phyloP scores from a whole-genome alignment of 495 filamentous ascomycete species.

The Neurospora pannonica region DNA sequence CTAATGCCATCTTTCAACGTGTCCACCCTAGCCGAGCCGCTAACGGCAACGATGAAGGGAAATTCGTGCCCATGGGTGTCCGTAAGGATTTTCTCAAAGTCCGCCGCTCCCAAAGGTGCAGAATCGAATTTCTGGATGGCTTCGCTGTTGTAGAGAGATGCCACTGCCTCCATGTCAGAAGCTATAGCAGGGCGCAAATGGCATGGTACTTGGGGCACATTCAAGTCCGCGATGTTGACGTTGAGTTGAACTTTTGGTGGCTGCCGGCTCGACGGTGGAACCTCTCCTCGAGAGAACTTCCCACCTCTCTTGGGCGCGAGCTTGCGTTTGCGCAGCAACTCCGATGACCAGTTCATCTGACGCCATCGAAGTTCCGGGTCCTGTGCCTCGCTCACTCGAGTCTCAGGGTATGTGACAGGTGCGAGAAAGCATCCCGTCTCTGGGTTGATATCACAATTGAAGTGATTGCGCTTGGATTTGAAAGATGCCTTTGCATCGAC shows the following conservation, averaged over 20 bases:
- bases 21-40: constrained; percentile 10
- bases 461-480: constrained; percentile 8
- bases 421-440: constrained; percentile 17
- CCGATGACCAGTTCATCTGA: constrained; percentile 9
- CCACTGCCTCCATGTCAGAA: constrained; percentile 20
- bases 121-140: constrained; percentile 25
- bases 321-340: background rate
- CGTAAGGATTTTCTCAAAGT: constrained; percentile 18
- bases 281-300: background rate
- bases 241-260: background rate
- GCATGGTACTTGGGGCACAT: constrained; percentile 18
- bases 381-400: constrained; percentile 1
- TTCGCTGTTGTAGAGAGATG: constrained; percentile 30
- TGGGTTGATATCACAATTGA: constrained; percentile 23
- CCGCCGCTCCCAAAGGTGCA: constrained; percentile 5
- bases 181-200: constrained; percentile 25
- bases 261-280: background rate
- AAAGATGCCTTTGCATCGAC: constrained; percentile 8
- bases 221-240: background rate
- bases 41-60: constrained; percentile 34
- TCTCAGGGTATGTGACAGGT: constrained; percentile 16
- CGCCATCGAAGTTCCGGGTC: constrained; percentile 7
- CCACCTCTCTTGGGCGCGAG: background rate
- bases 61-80: constrained; percentile 11
- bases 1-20: background rate